Base-by-base conservation (phyloP, 305 asterid genomes). In the Plantago coronopus region DNA sequence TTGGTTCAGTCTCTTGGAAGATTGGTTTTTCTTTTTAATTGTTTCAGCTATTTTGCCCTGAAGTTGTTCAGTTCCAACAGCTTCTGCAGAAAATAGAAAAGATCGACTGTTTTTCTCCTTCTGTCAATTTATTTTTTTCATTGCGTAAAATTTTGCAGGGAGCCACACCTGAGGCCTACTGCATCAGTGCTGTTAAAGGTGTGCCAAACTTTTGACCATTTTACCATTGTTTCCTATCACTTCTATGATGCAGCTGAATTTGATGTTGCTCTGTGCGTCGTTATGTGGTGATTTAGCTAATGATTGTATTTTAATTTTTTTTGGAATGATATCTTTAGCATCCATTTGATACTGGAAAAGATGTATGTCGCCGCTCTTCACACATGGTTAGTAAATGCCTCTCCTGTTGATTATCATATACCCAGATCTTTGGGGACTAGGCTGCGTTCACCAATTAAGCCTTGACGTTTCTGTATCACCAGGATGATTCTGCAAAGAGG, bases 291-390 rank as follows among this genome's bases (percentile, higher is more conserved):
- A 37, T 10, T 8, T 20, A 11, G n/a, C 31, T 15, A 49, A 48
- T 17, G 19, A 0, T n/a, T 14, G 2, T 48, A 17, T 22, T 11
- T 38, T 37, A 9, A n/a, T n/a, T 9, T 27, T 54, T 48, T 22
- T 57, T 74, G 57, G n/a, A n/a, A 60, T 68, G 48, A 63, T 61
- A 57, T 77, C 59, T 69, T 69, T 94, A 89, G 96, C 97, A 89
- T 82, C 96, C 96, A 62, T 89, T 93, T 76, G 97, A 89, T 64
- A 93, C 97, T 50, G 88, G 88, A 57, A 84, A 83, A n/a, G n/a
- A 59, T 65, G 74, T 71, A 84, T 67, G 74, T 68, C 75, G 65
- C 49, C 80, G 91, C 67, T 76, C 83, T 68, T 81, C 94, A 58
- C 64, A 73, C 46, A 38, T 72, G 88, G 95, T 88, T 44, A 79